phyloP scores from a whole-genome alignment of 768 basidiomycete species.

The Tricholoma matsutake region DNA sequence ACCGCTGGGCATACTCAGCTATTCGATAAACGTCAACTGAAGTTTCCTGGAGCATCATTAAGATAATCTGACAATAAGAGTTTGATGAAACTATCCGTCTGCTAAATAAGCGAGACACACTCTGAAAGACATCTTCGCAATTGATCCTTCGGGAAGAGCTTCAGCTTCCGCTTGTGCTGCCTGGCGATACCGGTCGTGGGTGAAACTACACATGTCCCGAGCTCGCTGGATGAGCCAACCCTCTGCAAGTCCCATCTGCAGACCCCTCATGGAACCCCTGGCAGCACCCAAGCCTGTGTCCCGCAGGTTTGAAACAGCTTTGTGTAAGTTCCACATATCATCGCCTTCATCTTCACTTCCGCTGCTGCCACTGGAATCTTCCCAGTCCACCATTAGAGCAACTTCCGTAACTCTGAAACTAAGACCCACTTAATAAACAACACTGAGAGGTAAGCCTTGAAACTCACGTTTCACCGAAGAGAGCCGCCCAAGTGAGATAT shows the following conservation, averaged over 20 bases:
- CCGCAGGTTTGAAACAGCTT: conserved; percentile 45
- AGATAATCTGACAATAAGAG: conserved; percentile 47
- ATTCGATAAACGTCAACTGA: conserved; percentile 65
- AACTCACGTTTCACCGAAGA: conserved; percentile 68
- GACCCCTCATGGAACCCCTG: conserved; percentile 61
- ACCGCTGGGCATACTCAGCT: conserved; percentile 68
- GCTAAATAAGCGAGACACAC: conserved; percentile 30
- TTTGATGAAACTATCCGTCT: background rate
- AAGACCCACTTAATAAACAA: background rate
- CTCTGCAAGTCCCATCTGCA: conserved; percentile 64
- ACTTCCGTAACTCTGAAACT: conserved; percentile 77
- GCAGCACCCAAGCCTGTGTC: conserved; percentile 41
- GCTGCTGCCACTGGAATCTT: conserved; percentile 52
- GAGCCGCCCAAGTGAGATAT: conserved; percentile 68
- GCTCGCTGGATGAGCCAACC: conserved; percentile 74
- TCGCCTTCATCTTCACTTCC: conserved; percentile 51
- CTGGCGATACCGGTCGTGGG: conserved; percentile 73
- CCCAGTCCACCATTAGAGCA: conserved; percentile 71
- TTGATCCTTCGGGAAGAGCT: conserved; percentile 41
- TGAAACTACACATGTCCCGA: conserved; percentile 73
- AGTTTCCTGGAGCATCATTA: conserved; percentile 66
- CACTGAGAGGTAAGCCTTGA: background rate
- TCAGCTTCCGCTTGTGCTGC: conserved; percentile 63
- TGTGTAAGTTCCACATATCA: conserved; percentile 51
- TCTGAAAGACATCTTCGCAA: conserved; percentile 69